Percentiles rank a stretch among this genome's conserved stretches.
These are phyloP conservation scores for Begonia masoniana DNA, from an alignment of 306 rosid species.

Conservation along the genomic window DNA sequence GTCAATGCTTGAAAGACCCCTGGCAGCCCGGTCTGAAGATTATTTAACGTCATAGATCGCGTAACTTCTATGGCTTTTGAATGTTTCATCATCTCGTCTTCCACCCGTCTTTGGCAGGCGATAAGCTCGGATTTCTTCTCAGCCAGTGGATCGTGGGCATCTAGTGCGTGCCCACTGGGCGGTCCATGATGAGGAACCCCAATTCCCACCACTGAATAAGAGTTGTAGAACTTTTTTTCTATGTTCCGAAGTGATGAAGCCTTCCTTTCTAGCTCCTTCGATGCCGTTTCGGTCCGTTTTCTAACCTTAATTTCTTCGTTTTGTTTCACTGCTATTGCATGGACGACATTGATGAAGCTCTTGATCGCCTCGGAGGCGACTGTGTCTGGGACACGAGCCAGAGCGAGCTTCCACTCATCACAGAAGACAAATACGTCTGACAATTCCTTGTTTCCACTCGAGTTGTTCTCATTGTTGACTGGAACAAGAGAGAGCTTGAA, in stretches of 20 bases:
- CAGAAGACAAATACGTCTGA: conserved; percentile 54
- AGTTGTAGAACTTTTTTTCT: conserved; percentile 82
- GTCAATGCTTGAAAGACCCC: conserved; percentile 93
- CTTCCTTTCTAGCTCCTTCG: conserved; percentile 85
- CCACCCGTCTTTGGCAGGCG: conserved; percentile 77
- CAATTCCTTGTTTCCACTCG: conserved; percentile 27
- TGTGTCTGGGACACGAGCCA: conserved; percentile 92
- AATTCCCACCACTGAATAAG: conserved; percentile 95
- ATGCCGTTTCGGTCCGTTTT: conserved; percentile 66
- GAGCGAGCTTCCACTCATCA: conserved; percentile 96
- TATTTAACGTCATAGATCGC: conserved; percentile 84
- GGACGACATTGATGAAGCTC: conserved; percentile 82
- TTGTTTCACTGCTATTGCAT: conserved; percentile 62
- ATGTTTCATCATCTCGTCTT: conserved; percentile 82
- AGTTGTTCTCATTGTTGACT: conserved; percentile 36
- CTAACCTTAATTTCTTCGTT: conserved; percentile 70
- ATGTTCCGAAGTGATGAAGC: conserved; percentile 61
- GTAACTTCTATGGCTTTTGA: conserved; percentile 84
- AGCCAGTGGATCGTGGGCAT: conserved; percentile 82
- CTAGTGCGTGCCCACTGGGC: conserved; percentile 55
- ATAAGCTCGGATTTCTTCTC: conserved; percentile 81
- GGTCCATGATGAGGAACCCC: conserved; percentile 68
- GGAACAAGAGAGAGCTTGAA: conserved; percentile 75
- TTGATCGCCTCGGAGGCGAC: conserved; percentile 96
- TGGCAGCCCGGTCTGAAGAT: conserved; percentile 93